A percentile compares a stretch with the other conserved stretches of the same genome.
Evolutionary conservation across 2,329 filamentous ascomycete genomes (phyloP).

Genomic region (Aspergillus sp.): DNA sequence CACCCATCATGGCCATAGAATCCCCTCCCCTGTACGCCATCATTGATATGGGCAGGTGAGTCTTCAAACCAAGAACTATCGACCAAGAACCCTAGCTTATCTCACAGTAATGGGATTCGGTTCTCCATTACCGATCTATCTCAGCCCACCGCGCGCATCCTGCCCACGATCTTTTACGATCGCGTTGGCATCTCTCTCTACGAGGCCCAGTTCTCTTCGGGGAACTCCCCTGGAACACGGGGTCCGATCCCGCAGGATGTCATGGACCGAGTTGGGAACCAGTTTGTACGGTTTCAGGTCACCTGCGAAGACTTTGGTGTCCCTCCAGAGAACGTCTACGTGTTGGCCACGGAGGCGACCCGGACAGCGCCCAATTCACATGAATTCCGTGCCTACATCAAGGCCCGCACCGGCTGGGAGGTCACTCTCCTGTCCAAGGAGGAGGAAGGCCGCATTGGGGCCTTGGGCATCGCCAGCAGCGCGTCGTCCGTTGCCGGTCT

Average conservation of each 20-base stretch:
- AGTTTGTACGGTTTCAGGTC: constrained; percentile 67
- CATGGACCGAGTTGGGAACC: constrained; percentile 65
- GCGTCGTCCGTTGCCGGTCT: constrained; percentile 70
- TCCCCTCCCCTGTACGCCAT: constrained; percentile 29
- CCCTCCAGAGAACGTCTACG: constrained; percentile 59
- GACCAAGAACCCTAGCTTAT: neutral
- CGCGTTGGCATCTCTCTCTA: constrained; percentile 82
- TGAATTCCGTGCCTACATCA: constrained; percentile 66
- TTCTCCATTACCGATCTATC: constrained; percentile 86
- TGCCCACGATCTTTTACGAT: constrained; percentile 75
- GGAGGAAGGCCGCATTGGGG: constrained; percentile 80
- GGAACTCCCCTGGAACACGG: constrained; percentile 27
- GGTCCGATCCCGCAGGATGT: constrained; percentile 58
- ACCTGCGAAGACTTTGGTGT: constrained; percentile 72
- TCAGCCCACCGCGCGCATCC: constrained; percentile 66
- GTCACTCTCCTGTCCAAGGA: constrained; percentile 73
- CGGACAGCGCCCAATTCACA: constrained; percentile 73
- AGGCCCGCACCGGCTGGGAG: constrained; percentile 61
- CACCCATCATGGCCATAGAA: no score
- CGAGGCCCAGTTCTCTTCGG: constrained; percentile 64
- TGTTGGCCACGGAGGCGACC: constrained; percentile 88
- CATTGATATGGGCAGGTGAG: constrained; percentile 44
- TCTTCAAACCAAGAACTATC: neutral
- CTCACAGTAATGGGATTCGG: constrained; percentile 75
- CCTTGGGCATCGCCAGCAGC: constrained; percentile 77